Base-by-base conservation (phyloP, 2,329 filamentous ascomycete species). In the Aspergillus niger region DNA sequence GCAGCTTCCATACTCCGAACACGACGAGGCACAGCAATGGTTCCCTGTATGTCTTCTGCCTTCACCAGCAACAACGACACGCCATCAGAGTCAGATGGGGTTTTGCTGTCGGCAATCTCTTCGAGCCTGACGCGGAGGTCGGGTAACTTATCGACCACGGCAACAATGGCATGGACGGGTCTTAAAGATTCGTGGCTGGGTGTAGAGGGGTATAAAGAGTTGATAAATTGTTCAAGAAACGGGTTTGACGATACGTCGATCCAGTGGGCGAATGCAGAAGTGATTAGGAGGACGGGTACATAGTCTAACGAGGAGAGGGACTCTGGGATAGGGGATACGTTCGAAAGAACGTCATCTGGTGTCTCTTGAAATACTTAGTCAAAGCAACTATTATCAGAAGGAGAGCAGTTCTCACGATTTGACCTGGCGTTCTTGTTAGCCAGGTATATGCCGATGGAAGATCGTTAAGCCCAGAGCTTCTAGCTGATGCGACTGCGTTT, bases 101-200 rank as follows among this genome's bases (percentile, higher is more conserved):
- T 30, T 8, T 44, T 26, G 26, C 24, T 22, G 10, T 50, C 48
- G n/a, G 24, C n/a, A 26, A 26, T 24, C 41, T 39, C 28, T n/a
- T 49, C 13, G 5, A 26, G 13, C 53, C 32, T n/a, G 32, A 39
- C 57, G 36, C 50, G 59, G 44, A 38, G 59, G 50, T 64, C 59
- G 8, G 76, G 73, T 24, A 79, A 62, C 59, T 70, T 71, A 57
- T 79, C 77, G 26, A 79, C 65, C 8, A 79, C 68, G 15, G 76
- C 76, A 20, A 70, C 70, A 52, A 78, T 63, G 5, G 73, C 69
- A 52, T 76, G 67, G 13, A 71, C 38, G 8, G 67, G 54, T 3
- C 36, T 13, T 13, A 55, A 22, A 10, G 59, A 44, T n/a, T 57
- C 62, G 3, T 36, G 28, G 2, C 55, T 60, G 1, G 58, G 20